phyloP scores from a whole-genome alignment of 805 yeast species.

The Suhomyces sp. region DNA sequence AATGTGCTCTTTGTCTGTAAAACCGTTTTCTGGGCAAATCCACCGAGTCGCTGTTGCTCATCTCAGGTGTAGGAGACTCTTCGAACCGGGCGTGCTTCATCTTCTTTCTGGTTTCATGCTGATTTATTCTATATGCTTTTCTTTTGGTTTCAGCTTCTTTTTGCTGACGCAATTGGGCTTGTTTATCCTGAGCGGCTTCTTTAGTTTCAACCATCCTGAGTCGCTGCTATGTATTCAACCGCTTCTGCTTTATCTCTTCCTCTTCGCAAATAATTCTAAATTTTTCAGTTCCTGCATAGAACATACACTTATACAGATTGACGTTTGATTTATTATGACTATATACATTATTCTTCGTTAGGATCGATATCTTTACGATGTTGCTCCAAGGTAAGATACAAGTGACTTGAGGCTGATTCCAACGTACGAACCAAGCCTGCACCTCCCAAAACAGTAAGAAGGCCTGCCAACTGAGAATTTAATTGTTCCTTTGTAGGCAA shows the following conservation, averaged over 20 bases:
- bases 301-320: not conserved
- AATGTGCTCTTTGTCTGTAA: slow-evolving; percentile 96
- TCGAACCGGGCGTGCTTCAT: slow-evolving; percentile 47
- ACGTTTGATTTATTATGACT: not conserved
- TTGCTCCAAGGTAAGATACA: slow-evolving; percentile 73
- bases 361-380: slow-evolving; percentile 46
- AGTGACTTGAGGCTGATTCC: slow-evolving; percentile 60
- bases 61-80: slow-evolving; percentile 21
- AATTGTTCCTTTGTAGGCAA: slow-evolving; percentile 70
- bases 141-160: slow-evolving; percentile 40
- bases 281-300: slow-evolving; percentile 5
- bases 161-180: slow-evolving; percentile 18
- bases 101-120: slow-evolving; percentile 43
- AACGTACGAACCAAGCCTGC: slow-evolving; percentile 84
- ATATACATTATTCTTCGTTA: slow-evolving; percentile 1
- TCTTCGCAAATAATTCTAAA: slow-evolving; percentile 1
- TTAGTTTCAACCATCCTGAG: not conserved
- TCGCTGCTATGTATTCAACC: not conserved
- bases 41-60: slow-evolving; percentile 18
- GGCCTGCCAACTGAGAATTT: slow-evolving; percentile 79
- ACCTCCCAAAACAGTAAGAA: slow-evolving; percentile 82
- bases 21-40: slow-evolving; percentile 80
- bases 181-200: slow-evolving; percentile 11
- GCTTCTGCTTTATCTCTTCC: not conserved
- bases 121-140: slow-evolving; percentile 46